These are phyloP conservation scores for Ogataea trehalophila DNA, from an alignment of 805 yeast genomes.

Conservation along the genomic window DNA sequence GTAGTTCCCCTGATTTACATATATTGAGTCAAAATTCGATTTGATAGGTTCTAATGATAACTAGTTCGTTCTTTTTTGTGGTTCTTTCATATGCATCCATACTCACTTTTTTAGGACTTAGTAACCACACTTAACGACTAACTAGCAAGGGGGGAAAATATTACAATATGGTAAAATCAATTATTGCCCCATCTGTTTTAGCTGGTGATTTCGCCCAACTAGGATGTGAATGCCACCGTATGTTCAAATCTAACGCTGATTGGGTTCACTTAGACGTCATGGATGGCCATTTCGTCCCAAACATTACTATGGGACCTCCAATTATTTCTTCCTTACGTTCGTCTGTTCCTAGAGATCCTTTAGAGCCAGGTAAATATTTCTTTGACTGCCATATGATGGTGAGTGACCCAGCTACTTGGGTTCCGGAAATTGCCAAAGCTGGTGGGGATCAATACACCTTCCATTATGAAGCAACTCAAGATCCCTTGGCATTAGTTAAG, in stretches of 20 bases:
- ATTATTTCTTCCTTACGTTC: constrained; percentile 13
- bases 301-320: constrained; percentile 86
- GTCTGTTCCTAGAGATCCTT: constrained; percentile 35
- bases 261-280: constrained; percentile 98
- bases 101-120: too few relatives aligned
- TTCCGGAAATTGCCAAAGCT: constrained; percentile 82
- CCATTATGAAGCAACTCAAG: constrained; percentile 89
- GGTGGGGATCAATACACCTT: constrained; percentile 97
- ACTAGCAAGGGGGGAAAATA: background rate
- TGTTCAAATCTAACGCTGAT: constrained; percentile 78
- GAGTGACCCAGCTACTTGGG: constrained; percentile 88
- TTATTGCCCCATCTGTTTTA: constrained; percentile 89
- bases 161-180: constrained; percentile 44
- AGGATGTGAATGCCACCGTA: constrained; percentile 79
- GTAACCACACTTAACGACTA: too few relatives aligned
- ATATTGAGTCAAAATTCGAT: too few relatives aligned
- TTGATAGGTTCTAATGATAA: too few relatives aligned
- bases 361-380: constrained; percentile 27
- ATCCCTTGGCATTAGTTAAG: constrained; percentile 69
- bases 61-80: too few relatives aligned
- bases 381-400: constrained; percentile 99
- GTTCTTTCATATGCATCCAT: too few relatives aligned
- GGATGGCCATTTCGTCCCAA: constrained; percentile 99
- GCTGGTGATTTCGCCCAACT: constrained; percentile 88
- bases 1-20: too few relatives aligned